These are phyloP conservation scores for Chenopodium formosanum DNA, from an alignment of 148 eudicot genomes.

Conservation along the genomic window DNA sequence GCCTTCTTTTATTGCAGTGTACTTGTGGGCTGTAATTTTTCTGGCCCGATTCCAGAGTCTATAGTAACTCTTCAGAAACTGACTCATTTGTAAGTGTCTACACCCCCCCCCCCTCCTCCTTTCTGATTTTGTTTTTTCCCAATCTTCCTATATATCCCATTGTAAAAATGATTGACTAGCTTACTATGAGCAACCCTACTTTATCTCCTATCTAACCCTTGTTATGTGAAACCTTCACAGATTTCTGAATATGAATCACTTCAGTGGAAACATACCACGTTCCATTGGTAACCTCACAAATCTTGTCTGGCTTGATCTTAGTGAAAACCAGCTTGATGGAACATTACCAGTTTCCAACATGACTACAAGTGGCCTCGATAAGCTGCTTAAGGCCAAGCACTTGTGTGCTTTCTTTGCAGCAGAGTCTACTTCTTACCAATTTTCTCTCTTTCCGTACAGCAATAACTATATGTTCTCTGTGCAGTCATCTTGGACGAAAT, in stretches of 20 bases:
- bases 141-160: not conserved
- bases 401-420: slow-evolving; percentile 24
- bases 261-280: slow-evolving; percentile 49
- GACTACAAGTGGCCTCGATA: slow-evolving; percentile 56
- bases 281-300: slow-evolving; percentile 56
- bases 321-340: slow-evolving; percentile 60
- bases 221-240: slow-evolving; percentile 26
- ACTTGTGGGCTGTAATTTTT: slow-evolving; percentile 32
- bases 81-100: slow-evolving; percentile 25
- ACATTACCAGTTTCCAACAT: slow-evolving; percentile 57
- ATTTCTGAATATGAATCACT: slow-evolving; percentile 37
- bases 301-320: slow-evolving; percentile 72
- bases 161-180: not conserved
- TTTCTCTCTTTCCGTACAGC: not conserved
- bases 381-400: slow-evolving; percentile 51
- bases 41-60: slow-evolving; percentile 34
- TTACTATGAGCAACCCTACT: not conserved
- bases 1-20: slow-evolving; percentile 21
- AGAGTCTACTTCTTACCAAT: not conserved
- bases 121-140: not conserved
- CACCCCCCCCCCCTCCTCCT: not conserved
- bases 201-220: slow-evolving; percentile 4
- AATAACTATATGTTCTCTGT: not conserved
- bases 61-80: slow-evolving; percentile 30
- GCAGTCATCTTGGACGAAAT: slow-evolving; percentile 39